Percentiles rank a stretch among this genome's conserved stretches.
phyloP scores from a whole-genome alignment of 768 basidiomycete genomes.

The Mycena latifolia region DNA sequence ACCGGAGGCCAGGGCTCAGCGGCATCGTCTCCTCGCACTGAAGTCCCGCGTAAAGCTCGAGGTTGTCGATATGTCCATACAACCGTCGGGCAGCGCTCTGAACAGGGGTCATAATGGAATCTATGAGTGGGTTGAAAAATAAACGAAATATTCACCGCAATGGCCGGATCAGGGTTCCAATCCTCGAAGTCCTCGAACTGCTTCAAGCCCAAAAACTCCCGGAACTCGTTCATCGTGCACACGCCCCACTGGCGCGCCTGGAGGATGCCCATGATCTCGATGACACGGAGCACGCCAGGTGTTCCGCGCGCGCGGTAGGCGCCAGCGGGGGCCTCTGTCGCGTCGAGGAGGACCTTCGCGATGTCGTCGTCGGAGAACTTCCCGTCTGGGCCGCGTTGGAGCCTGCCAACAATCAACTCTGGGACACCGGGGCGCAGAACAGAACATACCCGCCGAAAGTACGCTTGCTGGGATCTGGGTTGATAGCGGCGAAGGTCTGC shows the following conservation, averaged over 20 bases:
- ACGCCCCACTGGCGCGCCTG: constrained; percentile 69
- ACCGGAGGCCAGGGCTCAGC: constrained; percentile 62
- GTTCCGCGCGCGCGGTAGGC: constrained; percentile 63
- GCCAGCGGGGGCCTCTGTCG: constrained; percentile 60
- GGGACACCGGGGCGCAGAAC: not conserved
- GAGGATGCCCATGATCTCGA: constrained; percentile 69
- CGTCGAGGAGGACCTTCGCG: constrained; percentile 57
- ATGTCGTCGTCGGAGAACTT: constrained; percentile 67
- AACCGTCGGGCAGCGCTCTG: constrained; percentile 47
- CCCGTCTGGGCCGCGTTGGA: constrained; percentile 59
- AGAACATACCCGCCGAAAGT: constrained; percentile 59
- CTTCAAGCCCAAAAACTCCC: constrained; percentile 62
- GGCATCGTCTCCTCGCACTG: constrained; percentile 67
- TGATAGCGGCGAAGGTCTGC: constrained; percentile 34
- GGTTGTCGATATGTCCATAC: constrained; percentile 52
- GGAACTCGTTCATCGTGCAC: constrained; percentile 69
- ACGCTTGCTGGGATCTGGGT: constrained; percentile 49
- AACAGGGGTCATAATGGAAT: not conserved
- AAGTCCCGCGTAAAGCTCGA: constrained; percentile 54
- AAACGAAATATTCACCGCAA: constrained; percentile 50
- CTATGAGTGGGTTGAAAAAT: not conserved
- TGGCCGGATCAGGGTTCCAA: constrained; percentile 63
- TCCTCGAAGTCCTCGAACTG: constrained; percentile 62
- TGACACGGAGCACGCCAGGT: constrained; percentile 58
- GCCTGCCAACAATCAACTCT: constrained; percentile 43